Base-by-base conservation (phyloP, 2,329 filamentous ascomycete genomes). In the Paecilomyces dactylethromorphus region DNA sequence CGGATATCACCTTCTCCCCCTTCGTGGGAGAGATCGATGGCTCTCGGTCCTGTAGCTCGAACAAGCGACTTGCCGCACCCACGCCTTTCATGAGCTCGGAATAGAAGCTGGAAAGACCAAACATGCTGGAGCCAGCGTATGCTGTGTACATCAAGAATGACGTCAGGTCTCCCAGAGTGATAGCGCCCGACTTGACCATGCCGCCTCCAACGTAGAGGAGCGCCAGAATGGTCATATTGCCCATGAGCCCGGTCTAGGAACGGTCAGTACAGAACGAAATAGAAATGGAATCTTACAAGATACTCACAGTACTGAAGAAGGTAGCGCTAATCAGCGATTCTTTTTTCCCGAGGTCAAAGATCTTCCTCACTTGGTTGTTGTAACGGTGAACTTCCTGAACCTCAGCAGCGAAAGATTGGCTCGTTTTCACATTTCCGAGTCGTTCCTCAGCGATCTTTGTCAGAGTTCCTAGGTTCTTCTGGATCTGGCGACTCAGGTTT, bases 1-100 rank as follows among this genome's bases (percentile, higher is more conserved):
- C 93, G 24, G 91, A 96, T 57, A 80, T 82, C 31, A 99, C 92
- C 60, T 86, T 88, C 31, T 81, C 71, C 63, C 94, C 94, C 56
- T 88, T 86, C 0, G 95, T 99, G 21, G 92, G 86, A n/a, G 88
- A 88, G 61, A 97, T 95, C 2, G 87, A 88, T 0, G 92, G 90
- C 59, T 90, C 81, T 62, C 94, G 87, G 73, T 99, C 94, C 72
- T 97, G 92, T 5, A 99, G 83, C 71, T 99, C 94, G 69, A 99
- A 99, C 1, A 99, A 81, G 60, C 94, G 89, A 69, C 89, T 96
- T n/a, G 94, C 94, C 50, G 94, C 94, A 68, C 95, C 94, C 3
- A 96, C 93, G 50, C 95, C 95, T 75, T 99, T 99, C 94, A 99
- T 99, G 62, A 99, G 82, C 72, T 99, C 94, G 0, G 92, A 96